These are phyloP conservation scores for Colletotrichum sp. DNA, from an alignment of 2,329 filamentous ascomycete genomes.

Conservation along the genomic window DNA sequence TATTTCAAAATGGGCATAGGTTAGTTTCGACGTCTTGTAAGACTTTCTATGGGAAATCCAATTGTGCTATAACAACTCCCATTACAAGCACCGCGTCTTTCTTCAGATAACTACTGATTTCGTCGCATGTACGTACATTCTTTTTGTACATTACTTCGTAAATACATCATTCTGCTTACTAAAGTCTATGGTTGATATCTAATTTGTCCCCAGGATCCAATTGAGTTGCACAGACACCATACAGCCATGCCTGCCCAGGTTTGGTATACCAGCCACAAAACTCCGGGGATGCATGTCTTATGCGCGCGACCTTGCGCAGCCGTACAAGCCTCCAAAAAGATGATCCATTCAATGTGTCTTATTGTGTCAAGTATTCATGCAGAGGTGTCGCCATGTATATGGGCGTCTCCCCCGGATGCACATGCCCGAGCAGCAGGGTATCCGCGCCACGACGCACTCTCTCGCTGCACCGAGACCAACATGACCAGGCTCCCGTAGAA, in stretches of 20 bases:
- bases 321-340: neutral
- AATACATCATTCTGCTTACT: neutral
- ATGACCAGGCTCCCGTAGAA: neutral
- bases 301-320: neutral
- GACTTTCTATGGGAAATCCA: rapidly evolving
- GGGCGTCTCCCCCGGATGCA: neutral
- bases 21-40: neutral
- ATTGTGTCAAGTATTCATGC: neutral
- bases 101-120: neutral
- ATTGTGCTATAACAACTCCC: neutral
- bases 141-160: neutral
- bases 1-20: neutral
- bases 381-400: neutral
- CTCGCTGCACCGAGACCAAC: neutral
- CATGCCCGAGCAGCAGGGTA: neutral
- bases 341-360: neutral
- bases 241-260: neutral
- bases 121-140: neutral
- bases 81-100: neutral
- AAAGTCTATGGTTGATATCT: neutral
- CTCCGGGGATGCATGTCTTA: neutral
- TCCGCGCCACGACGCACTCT: neutral
- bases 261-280: neutral
- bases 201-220: neutral
- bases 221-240: neutral